phyloP scores from a whole-genome alignment of 306 rosid genomes.

The Pueraria montana region DNA sequence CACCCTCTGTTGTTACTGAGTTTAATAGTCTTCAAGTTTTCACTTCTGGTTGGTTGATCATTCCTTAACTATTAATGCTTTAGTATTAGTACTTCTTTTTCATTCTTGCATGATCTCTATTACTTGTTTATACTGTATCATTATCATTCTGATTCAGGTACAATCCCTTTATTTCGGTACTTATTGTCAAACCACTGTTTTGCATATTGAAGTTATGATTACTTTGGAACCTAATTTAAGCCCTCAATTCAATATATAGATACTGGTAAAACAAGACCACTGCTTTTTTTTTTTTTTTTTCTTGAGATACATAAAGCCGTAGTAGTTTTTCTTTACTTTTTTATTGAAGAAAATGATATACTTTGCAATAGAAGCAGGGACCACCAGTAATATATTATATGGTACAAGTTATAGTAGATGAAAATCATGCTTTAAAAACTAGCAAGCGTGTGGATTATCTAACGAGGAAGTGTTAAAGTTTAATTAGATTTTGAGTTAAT shows the following conservation, averaged over 20 bases:
- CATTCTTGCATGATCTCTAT: not conserved
- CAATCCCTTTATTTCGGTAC: not conserved
- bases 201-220: conserved; percentile 5
- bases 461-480: too few relatives aligned
- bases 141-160: not conserved
- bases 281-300: not conserved
- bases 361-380: not conserved
- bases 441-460: too few relatives aligned
- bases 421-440: not conserved
- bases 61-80: conserved; percentile 1
- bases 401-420: not conserved
- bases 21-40: conserved; percentile 1
- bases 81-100: not conserved
- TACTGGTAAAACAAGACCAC: not conserved
- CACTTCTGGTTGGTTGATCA: conserved; percentile 13
- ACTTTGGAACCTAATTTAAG: not conserved
- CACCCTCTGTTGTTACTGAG: not conserved
- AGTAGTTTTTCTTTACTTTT: not conserved
- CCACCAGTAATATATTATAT: not conserved
- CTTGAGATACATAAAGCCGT: not conserved
- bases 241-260: conserved; percentile 3
- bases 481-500: too few relatives aligned
- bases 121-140: not conserved
- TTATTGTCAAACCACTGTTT: not conserved
- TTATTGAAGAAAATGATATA: not conserved